Evolutionary conservation across 1,139 yeast genomes (phyloP).

Genomic region (Lizanozyma gosingica): DNA sequence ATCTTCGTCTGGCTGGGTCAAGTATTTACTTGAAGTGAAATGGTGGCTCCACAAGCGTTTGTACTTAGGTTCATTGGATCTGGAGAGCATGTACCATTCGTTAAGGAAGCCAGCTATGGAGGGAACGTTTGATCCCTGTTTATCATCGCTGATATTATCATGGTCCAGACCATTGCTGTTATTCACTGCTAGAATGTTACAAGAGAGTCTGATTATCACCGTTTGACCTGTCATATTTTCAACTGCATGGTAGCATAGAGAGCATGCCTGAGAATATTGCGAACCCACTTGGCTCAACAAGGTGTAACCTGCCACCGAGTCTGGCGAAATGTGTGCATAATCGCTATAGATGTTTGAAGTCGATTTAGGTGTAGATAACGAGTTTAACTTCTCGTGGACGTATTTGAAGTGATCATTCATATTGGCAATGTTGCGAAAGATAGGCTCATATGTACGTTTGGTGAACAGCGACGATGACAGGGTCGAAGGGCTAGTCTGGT

Average conservation of each 20-base stretch:
- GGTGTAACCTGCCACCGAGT: neutral
- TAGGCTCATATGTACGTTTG: neutral
- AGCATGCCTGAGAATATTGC: neutral
- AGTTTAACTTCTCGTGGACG: neutral
- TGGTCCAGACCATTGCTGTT: too few relatives aligned
- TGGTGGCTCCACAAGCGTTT: conserved; percentile 11
- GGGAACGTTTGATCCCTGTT: conserved; percentile 5
- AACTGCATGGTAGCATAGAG: conserved; percentile 13
- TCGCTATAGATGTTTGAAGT: neutral
- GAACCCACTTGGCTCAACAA: neutral
- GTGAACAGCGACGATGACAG: neutral
- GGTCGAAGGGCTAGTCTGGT: neutral
- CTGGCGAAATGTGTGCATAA: neutral
- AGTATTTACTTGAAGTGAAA: conserved; percentile 9
- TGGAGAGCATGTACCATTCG: conserved; percentile 28
- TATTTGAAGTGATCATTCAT: neutral
- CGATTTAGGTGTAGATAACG: neutral
- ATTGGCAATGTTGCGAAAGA: neutral
- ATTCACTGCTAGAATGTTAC: conserved; percentile 11
- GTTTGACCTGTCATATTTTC: conserved; percentile 9
- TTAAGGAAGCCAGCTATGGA: conserved; percentile 21
- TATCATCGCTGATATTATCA: neutral
- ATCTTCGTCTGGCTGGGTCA: conserved; percentile 9
- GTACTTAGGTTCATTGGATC: conserved; percentile 11
- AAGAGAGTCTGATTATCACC: conserved; percentile 19